Base-by-base conservation (phyloP, 108 stramenopile species). In the Cyclotella distinguenda region DNA sequence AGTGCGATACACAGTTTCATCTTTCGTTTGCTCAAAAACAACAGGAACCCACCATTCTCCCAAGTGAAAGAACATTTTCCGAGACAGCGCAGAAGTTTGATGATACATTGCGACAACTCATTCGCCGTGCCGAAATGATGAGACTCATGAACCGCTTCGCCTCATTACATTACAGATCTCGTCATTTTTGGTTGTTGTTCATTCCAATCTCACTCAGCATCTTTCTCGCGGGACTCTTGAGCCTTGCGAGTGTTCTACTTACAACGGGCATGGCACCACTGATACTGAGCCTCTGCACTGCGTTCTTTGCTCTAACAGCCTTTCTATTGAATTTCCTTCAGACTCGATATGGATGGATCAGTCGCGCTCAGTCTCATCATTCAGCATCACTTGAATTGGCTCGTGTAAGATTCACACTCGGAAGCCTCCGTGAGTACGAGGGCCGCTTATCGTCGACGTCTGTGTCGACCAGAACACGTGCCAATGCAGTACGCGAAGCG, bases 181-280 rank as follows among this genome's bases (percentile, higher is more conserved):
- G 60, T 5, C 74, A 75, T 23, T 55, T 67, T 55, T 75, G 65
- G 74, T 47, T 67, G 27, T 75, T 60, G 34, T 75, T 67, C 60
- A 36, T 56, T 18, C 74, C 74, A 33, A 75, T 67, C 15, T 67
- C 74, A 6, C 62, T 39, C 4, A 43, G 60, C 43, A 67, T 75
- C 27, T 61, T 40, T 21, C n/a, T 62, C 28, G 40, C 50, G 22
- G 58, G 44, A 10, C 19, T 75, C 6, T 40, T 75, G 33, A 66
- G 66, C 40, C 11, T 67, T n/a, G 60, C 60, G 2, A 75, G 66
- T 53, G 74, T 45, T 30, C 13, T 67, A 9, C 53, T 56, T 21
- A 53, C 63, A 4, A 21, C 7, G 21, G 60, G 30, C 16, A 47
- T 23, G 1, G 26, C 44, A 18, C 56, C 45, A 12, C n/a, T 67